A percentile compares a stretch with the other conserved stretches of the same genome.
Conservation (phyloP, 2,329 filamentous ascomycete genomes). For the Aspergillus niger region DNA sequence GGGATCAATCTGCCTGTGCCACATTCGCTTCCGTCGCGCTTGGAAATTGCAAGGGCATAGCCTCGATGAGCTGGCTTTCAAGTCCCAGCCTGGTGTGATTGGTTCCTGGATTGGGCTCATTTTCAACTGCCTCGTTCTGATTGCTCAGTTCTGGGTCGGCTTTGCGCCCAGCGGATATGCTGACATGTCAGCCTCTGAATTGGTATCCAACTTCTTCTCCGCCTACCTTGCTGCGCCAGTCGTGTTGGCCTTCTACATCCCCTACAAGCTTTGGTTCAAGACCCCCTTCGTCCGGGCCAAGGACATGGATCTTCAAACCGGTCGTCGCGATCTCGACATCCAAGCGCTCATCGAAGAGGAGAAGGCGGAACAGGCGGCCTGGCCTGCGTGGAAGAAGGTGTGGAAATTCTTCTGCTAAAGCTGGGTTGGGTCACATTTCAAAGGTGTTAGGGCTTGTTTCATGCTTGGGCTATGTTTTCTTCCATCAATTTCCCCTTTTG, state of each 20-base stretch:
- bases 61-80: conserved; percentile 78
- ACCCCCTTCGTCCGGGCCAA: conserved; percentile 67
- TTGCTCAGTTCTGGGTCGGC: conserved; percentile 87
- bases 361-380: conserved; percentile 67
- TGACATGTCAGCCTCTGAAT: conserved; percentile 45
- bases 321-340: conserved; percentile 81
- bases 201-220: conserved; percentile 70
- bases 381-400: conserved; percentile 74
- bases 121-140: conserved; percentile 74
- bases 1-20: conserved; percentile 82
- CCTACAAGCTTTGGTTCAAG: conserved; percentile 73
- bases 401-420: conserved; percentile 72
- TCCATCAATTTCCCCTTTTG: not conserved
- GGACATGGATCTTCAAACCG: conserved; percentile 86
- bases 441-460: not conserved
- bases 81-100: conserved; percentile 72
- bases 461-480: not conserved
- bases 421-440: not conserved
- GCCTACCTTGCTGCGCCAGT: conserved; percentile 60
- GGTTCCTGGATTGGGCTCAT: conserved; percentile 79
- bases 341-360: conserved; percentile 78
- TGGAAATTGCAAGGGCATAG: conserved; percentile 70
- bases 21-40: conserved; percentile 86
- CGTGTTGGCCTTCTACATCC: conserved; percentile 63
- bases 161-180: conserved; percentile 70